Evolutionary conservation across 768 basidiomycete species (phyloP).

Genomic region (Saitozyma sp.): DNA sequence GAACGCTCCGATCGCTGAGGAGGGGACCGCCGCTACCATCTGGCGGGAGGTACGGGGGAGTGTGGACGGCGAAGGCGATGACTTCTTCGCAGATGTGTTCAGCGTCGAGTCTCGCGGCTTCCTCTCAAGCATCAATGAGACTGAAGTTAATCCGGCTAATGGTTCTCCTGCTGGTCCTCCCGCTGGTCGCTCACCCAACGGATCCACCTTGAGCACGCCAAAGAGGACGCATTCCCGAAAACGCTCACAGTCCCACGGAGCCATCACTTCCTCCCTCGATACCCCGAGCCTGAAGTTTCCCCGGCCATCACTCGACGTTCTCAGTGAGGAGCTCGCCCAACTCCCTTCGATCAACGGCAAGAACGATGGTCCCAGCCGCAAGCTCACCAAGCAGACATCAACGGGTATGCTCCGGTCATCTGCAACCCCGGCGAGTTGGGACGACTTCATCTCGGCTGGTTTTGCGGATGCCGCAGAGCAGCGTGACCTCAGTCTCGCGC

Average conservation of each 20-base stretch:
- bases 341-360: constrained; percentile 2
- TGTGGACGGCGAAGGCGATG: too few species aligned
- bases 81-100: too few species aligned
- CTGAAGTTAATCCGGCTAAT: too few species aligned
- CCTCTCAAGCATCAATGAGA: too few species aligned
- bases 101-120: too few species aligned
- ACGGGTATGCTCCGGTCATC: not conserved
- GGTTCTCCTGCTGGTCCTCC: too few species aligned
- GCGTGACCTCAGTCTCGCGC: constrained; percentile 1
- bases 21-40: too few species aligned
- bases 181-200: too few species aligned
- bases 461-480: constrained; percentile 22
- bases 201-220: too few species aligned
- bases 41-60: too few species aligned
- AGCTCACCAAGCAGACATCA: constrained; percentile 1
- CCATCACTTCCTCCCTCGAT: not conserved
- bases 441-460: constrained; percentile 29
- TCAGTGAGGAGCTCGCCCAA: not conserved
- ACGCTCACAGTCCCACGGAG: not conserved
- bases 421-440: constrained; percentile 21
- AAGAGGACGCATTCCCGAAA: too few species aligned
- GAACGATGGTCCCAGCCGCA: not conserved
- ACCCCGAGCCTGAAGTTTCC: not conserved
- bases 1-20: not conserved
- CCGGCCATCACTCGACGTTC: not conserved